Percentiles rank a stretch among this genome's conserved stretches.
Evolutionary conservation across 2,329 filamentous ascomycete genomes (phyloP).

Genomic region (Fusarium neocosmosporiellum): DNA sequence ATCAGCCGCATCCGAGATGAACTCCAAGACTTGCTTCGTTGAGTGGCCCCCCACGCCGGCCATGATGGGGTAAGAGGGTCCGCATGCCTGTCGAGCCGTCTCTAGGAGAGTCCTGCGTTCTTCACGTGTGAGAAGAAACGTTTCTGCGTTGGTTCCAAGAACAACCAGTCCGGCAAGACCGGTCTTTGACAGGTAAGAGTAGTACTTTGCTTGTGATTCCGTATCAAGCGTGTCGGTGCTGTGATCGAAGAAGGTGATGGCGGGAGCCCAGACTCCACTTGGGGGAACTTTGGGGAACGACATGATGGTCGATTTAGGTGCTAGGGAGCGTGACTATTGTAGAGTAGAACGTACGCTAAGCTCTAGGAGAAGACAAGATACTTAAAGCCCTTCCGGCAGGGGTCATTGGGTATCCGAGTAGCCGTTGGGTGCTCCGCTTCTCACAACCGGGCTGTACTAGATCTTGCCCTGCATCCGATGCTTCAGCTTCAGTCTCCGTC

Average conservation of each 20-base stretch:
- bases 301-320: conserved; percentile 14
- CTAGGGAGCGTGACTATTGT: neutral
- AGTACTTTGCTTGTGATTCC: conserved; percentile 61
- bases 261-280: conserved; percentile 62
- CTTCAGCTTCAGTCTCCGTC: neutral
- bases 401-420: neutral
- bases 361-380: conserved; percentile 15
- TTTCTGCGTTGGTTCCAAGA: conserved; percentile 67
- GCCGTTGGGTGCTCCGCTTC: neutral
- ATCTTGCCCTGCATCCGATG: neutral
- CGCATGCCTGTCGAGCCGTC: conserved; percentile 77
- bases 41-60: conserved; percentile 74
- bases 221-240: conserved; percentile 61
- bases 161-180: conserved; percentile 64
- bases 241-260: conserved; percentile 65
- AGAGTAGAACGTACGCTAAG: neutral
- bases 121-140: conserved; percentile 67
- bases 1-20: conserved; percentile 67
- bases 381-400: conserved; percentile 26
- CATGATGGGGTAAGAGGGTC: conserved; percentile 88
- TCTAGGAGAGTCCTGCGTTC: conserved; percentile 67
- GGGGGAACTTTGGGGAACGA: conserved; percentile 35
- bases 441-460: neutral
- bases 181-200: conserved; percentile 60
- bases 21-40: conserved; percentile 71